Conservation (phyloP, 768 basidiomycete genomes). For the Rhizopogon vesiculosus region DNA sequence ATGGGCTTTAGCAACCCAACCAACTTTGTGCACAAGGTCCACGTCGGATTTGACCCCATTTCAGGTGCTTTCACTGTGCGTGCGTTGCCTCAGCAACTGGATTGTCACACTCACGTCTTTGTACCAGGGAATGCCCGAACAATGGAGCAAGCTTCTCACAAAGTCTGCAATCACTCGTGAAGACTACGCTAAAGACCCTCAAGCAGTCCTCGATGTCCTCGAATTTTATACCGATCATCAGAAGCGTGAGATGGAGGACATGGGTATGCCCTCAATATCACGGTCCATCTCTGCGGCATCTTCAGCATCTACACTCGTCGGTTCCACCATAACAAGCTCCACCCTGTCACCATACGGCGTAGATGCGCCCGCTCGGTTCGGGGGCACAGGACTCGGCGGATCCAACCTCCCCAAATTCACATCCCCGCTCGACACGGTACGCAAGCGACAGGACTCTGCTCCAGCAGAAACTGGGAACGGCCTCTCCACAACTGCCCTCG, state of each 20-base stretch:
- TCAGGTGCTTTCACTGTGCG: conserved; percentile 91
- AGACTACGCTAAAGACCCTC: conserved; percentile 95
- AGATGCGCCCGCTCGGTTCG: conserved; percentile 73
- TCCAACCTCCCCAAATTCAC: conserved; percentile 40
- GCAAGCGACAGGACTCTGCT: conserved; percentile 45
- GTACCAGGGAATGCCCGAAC: conserved; percentile 86
- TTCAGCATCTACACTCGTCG: conserved; percentile 27
- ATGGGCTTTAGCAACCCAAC: conserved; percentile 95
- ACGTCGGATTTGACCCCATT: conserved; percentile 94
- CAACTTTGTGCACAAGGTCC: conserved; percentile 98
- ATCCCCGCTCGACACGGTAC: conserved; percentile 27
- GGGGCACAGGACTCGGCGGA: conserved; percentile 89
- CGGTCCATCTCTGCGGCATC: conserved; percentile 17
- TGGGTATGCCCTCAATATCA: conserved; percentile 25
- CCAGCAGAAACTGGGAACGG: conserved; percentile 33
- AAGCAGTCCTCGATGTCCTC: conserved; percentile 94
- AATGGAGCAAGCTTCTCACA: conserved; percentile 96
- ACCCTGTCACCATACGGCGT: conserved; percentile 29
- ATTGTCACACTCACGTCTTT: neutral
- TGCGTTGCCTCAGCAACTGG: conserved; percentile 8
- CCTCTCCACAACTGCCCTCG: conserved; percentile 38
- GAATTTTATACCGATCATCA: conserved; percentile 99
- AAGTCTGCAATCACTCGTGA: conserved; percentile 97
- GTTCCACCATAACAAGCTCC: conserved; percentile 19
- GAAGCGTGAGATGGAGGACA: conserved; percentile 85